Evolutionary conservation across 2,329 filamentous ascomycete species (phyloP), one percentile per base, ranked within the genome.

Genomic region (Pestalotiopsis sp.): DNA sequence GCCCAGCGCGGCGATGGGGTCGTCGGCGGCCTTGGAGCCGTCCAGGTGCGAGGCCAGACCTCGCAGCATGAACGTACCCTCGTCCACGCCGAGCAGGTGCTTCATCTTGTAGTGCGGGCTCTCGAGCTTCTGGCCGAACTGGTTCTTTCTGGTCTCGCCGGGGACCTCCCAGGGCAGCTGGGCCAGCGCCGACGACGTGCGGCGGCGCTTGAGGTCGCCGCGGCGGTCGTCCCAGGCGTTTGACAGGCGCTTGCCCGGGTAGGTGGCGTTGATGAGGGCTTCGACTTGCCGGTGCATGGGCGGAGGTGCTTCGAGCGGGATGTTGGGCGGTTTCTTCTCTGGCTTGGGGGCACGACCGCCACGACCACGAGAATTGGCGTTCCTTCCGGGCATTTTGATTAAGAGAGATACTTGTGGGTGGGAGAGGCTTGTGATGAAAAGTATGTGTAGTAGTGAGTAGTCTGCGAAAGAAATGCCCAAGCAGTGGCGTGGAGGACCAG

Each of bases 1-100:
- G 17, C 73, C 70, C 59, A 72, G 35, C 4, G 70, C 60, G 2
- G 26, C 10, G 22, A 69, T 26, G 3, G 66, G 66, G 39, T 67
- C 61, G 14, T 57, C n/a, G 17, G 11, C 30, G n/a, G 17, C 40
- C 14, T 20, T 11, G 17, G 4, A 24, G 38, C 13, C 17, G 17
- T 39, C 58, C 22, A 13, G 30, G 7, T 56, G 26, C 9, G 57
- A 17, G 10, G 20, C 38, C 13, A 13, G 44, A 1, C 38, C 44
- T 4, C 9, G 22, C 1, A 40, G 38, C 14, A 35, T 22, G 7
- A 24, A 58, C 24, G 38, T 20, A 1, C 13, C 35, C 10, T 38
- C 35, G 2, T 30, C 24, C 48, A 24, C 26, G 26, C 48, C 26
- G 14, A 38, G 56, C n/a, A 17, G 55, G 44, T 62, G 38, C 9